Evolutionary conservation across 164 flowering plant genomes (phyloP), one percentile per base, ranked within the genome.

Genomic region (Tinospora cordifolia): DNA sequence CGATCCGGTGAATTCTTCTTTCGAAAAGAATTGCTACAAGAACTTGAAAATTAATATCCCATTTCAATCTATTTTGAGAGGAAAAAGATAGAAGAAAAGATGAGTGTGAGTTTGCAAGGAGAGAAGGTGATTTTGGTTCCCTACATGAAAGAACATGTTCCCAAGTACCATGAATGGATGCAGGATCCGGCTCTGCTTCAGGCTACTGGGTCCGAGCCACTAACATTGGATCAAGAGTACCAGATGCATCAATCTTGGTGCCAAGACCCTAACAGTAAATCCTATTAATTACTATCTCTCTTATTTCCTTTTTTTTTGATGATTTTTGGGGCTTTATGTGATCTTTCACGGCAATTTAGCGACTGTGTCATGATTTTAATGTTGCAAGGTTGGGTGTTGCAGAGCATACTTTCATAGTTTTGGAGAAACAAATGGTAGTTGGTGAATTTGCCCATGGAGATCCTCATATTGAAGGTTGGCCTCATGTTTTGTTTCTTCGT

Each of bases 151-250:
- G 87, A 83, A 14, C 98, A 92, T 67, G 98, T 92, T 8, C 90
- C 88, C 0, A 87, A 78, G 74, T 90, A 95, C 83, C 99, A 95
- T 70, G 70, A 82, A 25, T 95, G 97, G 98, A 95, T 92, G 99
- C 88, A 85, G 74, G 94, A 92, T 74, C 93, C 90, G 1, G 66
- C 76, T 44, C 86, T 95, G 2, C 90, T 92, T 36, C 79, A 86
- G 68, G 90, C 94, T 63, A 95, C 98, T 6, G 98, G 90, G 14
- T 95, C 99, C 0, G 99, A 95, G 72, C 99, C 98, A n/a, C 84
- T 95, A 47, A 72, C 94, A 8, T 91, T 92, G 8, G 84, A 86
- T 1, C 80, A 95, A 64, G 96, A 91, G 74, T 90, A 85, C 70
- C 78, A 88, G 44, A 89, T 92, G 96, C 98, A 92, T 71, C 81